These are phyloP conservation scores for Chlorella sp. DNA, from an alignment of 139 green algal species.

Conservation along the genomic window DNA sequence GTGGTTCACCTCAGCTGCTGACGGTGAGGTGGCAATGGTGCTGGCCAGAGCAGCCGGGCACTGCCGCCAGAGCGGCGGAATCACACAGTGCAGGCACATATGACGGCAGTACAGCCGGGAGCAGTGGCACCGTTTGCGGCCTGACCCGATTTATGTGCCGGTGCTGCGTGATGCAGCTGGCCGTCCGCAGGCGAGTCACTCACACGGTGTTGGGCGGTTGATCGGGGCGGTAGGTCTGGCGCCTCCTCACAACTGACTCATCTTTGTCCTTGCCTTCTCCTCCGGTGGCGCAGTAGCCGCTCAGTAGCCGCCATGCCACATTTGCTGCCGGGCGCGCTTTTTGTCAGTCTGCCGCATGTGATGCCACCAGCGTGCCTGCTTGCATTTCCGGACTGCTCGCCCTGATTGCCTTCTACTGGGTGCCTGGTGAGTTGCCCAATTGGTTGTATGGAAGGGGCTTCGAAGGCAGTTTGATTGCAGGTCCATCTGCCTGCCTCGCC, in stretches of 20 bases:
- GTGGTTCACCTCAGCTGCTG: conserved; percentile 42
- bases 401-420: no score
- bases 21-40: conserved; percentile 30
- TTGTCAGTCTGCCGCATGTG: background rate
- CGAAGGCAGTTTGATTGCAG: no score
- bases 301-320: background rate
- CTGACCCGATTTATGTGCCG: conserved; percentile 32
- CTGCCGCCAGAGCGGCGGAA: background rate
- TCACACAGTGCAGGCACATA: background rate
- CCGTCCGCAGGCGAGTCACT: background rate
- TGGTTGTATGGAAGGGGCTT: no score
- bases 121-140: background rate
- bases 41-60: conserved; percentile 15
- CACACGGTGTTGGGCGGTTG: background rate
- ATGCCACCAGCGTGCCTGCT: no score
- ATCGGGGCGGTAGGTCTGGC: no score
- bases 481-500: background rate
- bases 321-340: background rate
- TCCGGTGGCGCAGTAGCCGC: no score
- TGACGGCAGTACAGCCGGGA: background rate
- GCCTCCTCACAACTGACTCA: no score
- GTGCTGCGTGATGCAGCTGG: conserved; percentile 3
- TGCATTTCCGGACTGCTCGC: no score
- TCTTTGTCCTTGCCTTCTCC: no score
- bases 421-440: no score